Conservation (phyloP, 441 rosid genomes). For the Daphne laureola region DNA sequence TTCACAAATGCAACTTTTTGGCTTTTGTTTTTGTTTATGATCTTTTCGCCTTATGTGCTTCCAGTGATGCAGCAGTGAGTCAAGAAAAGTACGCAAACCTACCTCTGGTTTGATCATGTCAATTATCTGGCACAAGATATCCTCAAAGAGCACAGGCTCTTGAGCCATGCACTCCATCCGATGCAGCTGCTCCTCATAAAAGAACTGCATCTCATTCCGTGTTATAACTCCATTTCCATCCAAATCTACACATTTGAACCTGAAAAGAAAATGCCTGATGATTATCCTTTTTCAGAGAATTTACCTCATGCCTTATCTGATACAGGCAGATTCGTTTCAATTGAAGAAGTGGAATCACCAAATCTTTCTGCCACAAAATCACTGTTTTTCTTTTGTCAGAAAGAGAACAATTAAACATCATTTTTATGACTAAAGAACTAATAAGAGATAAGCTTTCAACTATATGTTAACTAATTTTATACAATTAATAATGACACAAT, state of each 20-base stretch:
- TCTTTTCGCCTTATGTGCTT: not conserved
- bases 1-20: no score
- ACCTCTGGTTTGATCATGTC: conserved; percentile 97
- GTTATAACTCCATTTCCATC: conserved; percentile 90
- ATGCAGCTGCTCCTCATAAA: conserved; percentile 96
- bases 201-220: conserved; percentile 89
- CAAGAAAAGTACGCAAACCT: conserved; percentile 14
- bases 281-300: not conserved
- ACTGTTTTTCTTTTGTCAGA: no score
- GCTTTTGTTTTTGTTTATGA: not conserved
- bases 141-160: conserved; percentile 95
- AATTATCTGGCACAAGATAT: conserved; percentile 89
- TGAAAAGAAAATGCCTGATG: conserved; percentile 17
- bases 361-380: no score
- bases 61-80: not conserved
- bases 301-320: no score
- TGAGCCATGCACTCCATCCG: conserved; percentile 99
- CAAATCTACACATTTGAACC: conserved; percentile 97
- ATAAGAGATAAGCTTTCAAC: no score
- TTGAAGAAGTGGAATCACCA: no score
- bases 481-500: no score
- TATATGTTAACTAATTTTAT: no score
- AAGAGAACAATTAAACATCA: no score
- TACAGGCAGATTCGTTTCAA: no score
- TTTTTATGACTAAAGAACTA: no score